Base-by-base conservation (phyloP, 306 rosid genomes). In the Lathyrus aphaca region DNA sequence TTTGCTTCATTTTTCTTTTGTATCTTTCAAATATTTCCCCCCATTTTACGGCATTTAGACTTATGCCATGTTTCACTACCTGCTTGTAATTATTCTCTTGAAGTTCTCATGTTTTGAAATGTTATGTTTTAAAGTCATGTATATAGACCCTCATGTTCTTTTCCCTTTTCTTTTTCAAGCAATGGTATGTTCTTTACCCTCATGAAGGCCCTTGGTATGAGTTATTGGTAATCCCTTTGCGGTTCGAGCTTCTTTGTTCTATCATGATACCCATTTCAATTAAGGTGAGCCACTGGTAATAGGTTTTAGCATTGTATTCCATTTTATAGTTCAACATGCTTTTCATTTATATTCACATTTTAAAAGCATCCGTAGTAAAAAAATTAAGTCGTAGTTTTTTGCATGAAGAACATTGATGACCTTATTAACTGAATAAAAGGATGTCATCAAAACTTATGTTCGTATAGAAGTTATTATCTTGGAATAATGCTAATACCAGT, bases 251-350 rank as follows among this genome's bases (percentile, higher is more conserved):
- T 76, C 95, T 94, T 39, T 94, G 99, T 84, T 94, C 99, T 35
- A 94, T 94, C 83, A 94, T 94, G 99, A 94, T 94, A 72, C 99
- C 99, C 81, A 94, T 94, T 82, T 94, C 99, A 75, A 94, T 94
- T 68, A 94, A 94, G 99, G 99, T 91, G 81, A 71, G 83, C 38
- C 68, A 77, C 19, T 72, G 53, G 27, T 68, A 15, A 18, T 61
- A 23, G 72, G 38, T 82, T 57, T 71, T 64, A 27, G 19, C 64
- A 54, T 54, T 76, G 38, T 49, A 38, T 18, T 56, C 18, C 46
- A 45, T 69, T 63, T 49, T 40, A 48, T 67, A 45, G 51, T 82
- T 75, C 49, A 27, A 17, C 44, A 58, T 51, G 63, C 35, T 80
- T 45, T 43, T 10, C 27, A 65, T 72, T 72, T 56, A 37, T 63